phyloP scores from a whole-genome alignment of 176 grass and related monocot genomes.

The Poa pratensis region DNA sequence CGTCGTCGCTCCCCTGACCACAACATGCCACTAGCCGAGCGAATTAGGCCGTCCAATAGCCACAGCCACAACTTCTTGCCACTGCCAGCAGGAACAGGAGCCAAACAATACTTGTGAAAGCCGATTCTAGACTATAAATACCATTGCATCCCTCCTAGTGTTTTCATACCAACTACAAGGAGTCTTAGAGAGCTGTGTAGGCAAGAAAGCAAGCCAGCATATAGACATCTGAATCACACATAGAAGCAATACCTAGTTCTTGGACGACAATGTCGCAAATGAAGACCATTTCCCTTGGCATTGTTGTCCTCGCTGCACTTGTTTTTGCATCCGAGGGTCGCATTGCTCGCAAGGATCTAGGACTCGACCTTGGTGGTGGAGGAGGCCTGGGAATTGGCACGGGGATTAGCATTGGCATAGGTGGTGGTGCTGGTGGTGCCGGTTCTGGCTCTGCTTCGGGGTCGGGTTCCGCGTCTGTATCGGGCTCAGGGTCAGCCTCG shows the following conservation, averaged over 20 bases:
- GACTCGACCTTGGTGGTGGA: constrained; percentile 30
- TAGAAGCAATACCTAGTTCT: not conserved
- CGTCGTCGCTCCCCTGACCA: constrained; percentile 19
- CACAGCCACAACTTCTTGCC: constrained; percentile 38
- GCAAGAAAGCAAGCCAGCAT: not conserved
- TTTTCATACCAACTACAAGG: constrained; percentile 6
- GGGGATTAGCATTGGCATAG: constrained; percentile 41
- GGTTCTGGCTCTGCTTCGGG: constrained; percentile 16
- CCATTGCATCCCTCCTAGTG: not conserved
- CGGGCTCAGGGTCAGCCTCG: constrained; percentile 8
- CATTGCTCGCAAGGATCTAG: constrained; percentile 36
- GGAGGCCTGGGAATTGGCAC: not conserved
- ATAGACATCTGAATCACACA: constrained; percentile 4
- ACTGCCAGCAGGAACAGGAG: not conserved
- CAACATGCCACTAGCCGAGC: not conserved
- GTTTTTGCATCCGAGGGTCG: constrained; percentile 12
- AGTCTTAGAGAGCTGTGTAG: not conserved
- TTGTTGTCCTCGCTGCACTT: constrained; percentile 34
- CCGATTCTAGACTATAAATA: constrained; percentile 37
- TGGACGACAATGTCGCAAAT: constrained; percentile 19
- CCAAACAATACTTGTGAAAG: not conserved
- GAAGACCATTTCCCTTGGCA: constrained; percentile 10
- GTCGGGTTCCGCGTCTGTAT: not conserved
- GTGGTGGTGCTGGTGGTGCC: constrained; percentile 15
- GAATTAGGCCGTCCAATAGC: constrained; percentile 37